Evolutionary conservation across 1,284 basidiomycete species (phyloP), one percentile per base, ranked within the genome.

Genomic region (Ceratobasidium theobromae): DNA sequence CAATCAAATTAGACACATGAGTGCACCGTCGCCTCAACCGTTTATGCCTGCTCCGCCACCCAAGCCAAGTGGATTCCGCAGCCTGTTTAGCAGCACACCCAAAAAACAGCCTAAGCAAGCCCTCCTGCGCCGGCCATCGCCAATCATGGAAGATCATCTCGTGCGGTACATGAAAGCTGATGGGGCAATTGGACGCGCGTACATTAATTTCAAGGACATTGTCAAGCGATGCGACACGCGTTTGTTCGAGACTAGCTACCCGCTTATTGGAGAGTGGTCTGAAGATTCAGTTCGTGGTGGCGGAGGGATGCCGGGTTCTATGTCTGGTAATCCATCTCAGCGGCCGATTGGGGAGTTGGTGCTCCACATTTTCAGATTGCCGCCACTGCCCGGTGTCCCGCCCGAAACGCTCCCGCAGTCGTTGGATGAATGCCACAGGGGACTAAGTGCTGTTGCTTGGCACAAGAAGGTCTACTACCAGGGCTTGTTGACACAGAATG

Each of bases 401-500:
- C 80, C 84, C 12, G 84, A 88, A 48, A 82, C 92, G 69, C 79
- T 98, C 25, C 96, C 96, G 0, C 88, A 94, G 75, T 94, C 90
- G 72, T 80, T 98, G 73, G 94, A 96, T 67, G 96, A 98, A 74
- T 95, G 93, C 72, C 83, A 89, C 72, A 83, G 89, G n/a, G 95
- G 95, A 0, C 79, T 99, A 72, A 80, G 91, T 67, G 86, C 94
- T 72, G 87, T 93, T 67, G 86, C 86, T 45, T 97, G 94, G 94
- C 93, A 96, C 75, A 92, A 94, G 77, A 84, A 89, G 67, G 90
- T 90, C 52, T 94, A 95, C 75, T 91, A 90, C 76, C 89, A 95
- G 75, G 94, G 95, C n/a, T 88, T 87, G 0, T 77, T 99, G 72
- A 99, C 96, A 12, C 96, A 99, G 78, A 85, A 84, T 68, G 96